Conservation (phyloP, 768 basidiomycete genomes). For the Calocybe gangraenosa region DNA sequence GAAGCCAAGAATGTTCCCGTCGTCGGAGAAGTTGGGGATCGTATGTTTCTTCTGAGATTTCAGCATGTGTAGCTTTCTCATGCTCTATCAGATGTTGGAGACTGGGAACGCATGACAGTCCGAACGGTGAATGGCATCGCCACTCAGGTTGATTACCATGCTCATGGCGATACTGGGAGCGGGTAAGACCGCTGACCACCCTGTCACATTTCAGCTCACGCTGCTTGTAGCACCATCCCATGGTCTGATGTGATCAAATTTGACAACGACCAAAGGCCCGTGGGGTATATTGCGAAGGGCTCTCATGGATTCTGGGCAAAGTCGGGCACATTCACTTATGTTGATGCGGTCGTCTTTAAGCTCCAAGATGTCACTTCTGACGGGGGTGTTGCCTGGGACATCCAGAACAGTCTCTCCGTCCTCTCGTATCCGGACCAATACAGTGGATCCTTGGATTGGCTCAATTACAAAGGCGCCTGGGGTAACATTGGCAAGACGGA, state of each 20-base stretch:
- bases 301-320: slow-evolving; percentile 18
- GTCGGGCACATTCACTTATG: slow-evolving; percentile 16
- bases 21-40: slow-evolving; percentile 16
- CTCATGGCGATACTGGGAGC: slow-evolving; percentile 15
- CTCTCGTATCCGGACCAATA: slow-evolving; percentile 14
- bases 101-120: slow-evolving; percentile 19
- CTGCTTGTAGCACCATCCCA: slow-evolving; percentile 13
- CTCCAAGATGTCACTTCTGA: slow-evolving; percentile 15
- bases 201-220: neutral
- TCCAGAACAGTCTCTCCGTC: slow-evolving; percentile 8
- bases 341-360: slow-evolving; percentile 12
- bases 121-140: slow-evolving; percentile 16
- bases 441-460: slow-evolving; percentile 12
- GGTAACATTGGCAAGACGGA: slow-evolving; percentile 14
- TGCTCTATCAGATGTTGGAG: slow-evolving; percentile 11
- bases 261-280: slow-evolving; percentile 16
- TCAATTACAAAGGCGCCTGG: slow-evolving; percentile 17
- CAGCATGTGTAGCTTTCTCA: neutral
- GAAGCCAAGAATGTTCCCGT: slow-evolving; percentile 14
- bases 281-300: slow-evolving; percentile 15
- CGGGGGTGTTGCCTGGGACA: slow-evolving; percentile 15
- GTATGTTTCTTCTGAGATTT: slow-evolving; percentile 1
- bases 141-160: slow-evolving; percentile 17
- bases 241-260: slow-evolving; percentile 14
- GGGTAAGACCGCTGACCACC: neutral